Evolutionary conservation across 495 filamentous ascomycete genomes (phyloP), one percentile per base, ranked within the genome.

Genomic region (Hypoxylon lienhwacheense): DNA sequence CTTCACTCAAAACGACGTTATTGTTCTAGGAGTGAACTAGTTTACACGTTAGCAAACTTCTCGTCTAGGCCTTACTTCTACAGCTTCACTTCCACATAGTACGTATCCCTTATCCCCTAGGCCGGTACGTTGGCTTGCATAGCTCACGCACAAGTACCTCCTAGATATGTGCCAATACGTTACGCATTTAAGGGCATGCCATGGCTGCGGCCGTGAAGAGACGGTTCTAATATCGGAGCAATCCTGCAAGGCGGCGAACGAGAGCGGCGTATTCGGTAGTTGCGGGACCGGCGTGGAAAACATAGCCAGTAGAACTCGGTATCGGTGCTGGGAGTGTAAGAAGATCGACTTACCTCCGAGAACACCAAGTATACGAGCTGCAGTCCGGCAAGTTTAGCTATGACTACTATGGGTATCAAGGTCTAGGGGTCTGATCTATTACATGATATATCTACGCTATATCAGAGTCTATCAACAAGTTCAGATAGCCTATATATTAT

Each of bases 171-270:
- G 73, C 51, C 67, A 55, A 52, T 76, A 73, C 63, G 67, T 67
- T 12, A 68, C 57, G 19, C 73, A 76, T 59, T 36, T 75, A 25
- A 67, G 68, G 26, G 45, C 69, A 40, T 76, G 73, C 57, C 45
- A 48, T 32, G 26, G 56, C 26, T 76, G 73, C 53, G 36, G 64
- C 24, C 37, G 46, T 20, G 71, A 75, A 39, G 70, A 74, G 17
- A 74, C 67, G 1, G 65, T 76, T 5, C 67, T 76, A 28, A 74
- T 76, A 16, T 75, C 73, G 8, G 73, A 76, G 25, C 57, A 66
- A 36, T 60, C 66, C 20, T 76, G 73, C 42, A 42, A 48, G 4
- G 37, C 37, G 0, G 72, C 69, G n/a, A 52, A 55, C 11, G 46
- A 33, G 26, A 68, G 64, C 34, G 62, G 73, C 32, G 52, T 70